phyloP scores from a whole-genome alignment of 495 filamentous ascomycete species.

The Penicillium nucicola region DNA sequence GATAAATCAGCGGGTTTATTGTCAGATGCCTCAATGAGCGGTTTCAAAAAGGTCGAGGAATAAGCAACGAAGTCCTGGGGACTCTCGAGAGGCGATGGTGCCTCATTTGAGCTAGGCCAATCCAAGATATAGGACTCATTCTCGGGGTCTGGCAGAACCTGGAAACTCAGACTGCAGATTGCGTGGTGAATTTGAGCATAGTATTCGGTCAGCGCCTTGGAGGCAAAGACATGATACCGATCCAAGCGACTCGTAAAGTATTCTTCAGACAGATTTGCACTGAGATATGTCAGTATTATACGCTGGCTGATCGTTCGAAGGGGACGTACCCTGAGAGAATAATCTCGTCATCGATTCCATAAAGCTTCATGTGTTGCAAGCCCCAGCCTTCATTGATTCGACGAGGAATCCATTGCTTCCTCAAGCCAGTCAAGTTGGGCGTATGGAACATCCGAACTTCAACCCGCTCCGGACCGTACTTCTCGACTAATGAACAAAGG shows the following conservation, averaged over 20 bases:
- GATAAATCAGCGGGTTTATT: conserved; percentile 25
- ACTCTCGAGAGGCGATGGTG: conserved; percentile 65
- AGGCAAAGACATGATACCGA: conserved; percentile 87
- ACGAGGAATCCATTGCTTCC: conserved; percentile 78
- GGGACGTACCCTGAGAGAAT: conserved; percentile 77
- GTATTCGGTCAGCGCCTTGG: conserved; percentile 74
- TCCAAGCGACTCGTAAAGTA: conserved; percentile 98
- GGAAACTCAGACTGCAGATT: conserved; percentile 76
- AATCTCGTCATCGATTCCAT: conserved; percentile 93
- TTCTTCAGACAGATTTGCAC: conserved; percentile 86
- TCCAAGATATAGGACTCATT: conserved; percentile 60
- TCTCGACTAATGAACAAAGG: conserved; percentile 71
- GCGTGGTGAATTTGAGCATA: conserved; percentile 74
- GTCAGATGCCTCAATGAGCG: conserved; percentile 55
- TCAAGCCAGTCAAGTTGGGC: conserved; percentile 84
- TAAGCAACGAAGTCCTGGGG: conserved; percentile 65
- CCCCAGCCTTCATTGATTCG: conserved; percentile 98
- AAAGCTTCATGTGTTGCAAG: conserved; percentile 98
- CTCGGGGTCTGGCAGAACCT: conserved; percentile 60
- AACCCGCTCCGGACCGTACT: conserved; percentile 83
- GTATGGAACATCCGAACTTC: conserved; percentile 98
- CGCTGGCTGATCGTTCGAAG: neutral
- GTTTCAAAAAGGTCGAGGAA: conserved; percentile 61
- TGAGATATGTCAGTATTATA: conserved; percentile 18
- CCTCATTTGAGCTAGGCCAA: conserved; percentile 77